These are phyloP conservation scores for Penicillium mononematosum DNA, from an alignment of 495 filamentous ascomycete species.

Conservation along the genomic window DNA sequence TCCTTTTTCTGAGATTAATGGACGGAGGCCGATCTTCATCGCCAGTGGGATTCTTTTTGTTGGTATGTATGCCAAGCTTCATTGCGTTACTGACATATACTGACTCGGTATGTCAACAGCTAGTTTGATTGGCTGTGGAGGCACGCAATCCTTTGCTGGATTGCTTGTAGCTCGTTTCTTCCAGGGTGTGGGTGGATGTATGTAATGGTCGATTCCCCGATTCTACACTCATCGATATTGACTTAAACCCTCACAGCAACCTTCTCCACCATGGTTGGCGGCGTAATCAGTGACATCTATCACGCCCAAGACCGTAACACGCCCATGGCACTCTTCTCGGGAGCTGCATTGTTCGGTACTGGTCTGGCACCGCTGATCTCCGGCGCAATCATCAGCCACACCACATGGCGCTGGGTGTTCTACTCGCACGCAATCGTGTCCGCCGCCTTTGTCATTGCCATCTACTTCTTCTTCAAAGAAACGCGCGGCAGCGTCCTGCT, in stretches of 20 bases:
- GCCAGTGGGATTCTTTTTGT: conserved; percentile 68
- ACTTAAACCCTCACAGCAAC: conserved; percentile 46
- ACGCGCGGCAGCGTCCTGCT: conserved; percentile 81
- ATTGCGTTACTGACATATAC: neutral
- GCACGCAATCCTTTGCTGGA: conserved; percentile 67
- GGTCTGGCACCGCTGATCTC: conserved; percentile 74
- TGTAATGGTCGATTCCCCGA: conserved; percentile 9
- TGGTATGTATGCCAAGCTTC: conserved; percentile 25
- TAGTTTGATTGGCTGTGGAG: conserved; percentile 73
- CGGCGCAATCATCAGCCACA: conserved; percentile 65
- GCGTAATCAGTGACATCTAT: conserved; percentile 87
- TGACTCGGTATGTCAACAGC: conserved; percentile 34
- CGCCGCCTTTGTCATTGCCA: conserved; percentile 58
- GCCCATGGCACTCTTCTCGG: conserved; percentile 86
- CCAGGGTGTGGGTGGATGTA: conserved; percentile 67
- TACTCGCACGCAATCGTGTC: conserved; percentile 77
- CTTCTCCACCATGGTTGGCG: conserved; percentile 90
- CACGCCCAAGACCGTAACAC: conserved; percentile 76
- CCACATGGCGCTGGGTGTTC: conserved; percentile 86
- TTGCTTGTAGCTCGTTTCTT: conserved; percentile 78
- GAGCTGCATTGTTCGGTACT: conserved; percentile 73
- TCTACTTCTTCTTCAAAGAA: conserved; percentile 73
- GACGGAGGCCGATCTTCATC: conserved; percentile 78
- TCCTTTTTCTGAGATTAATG: conserved; percentile 86
- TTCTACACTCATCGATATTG: neutral